These are phyloP conservation scores for Boechera divaricarpa DNA, from an alignment of 345 rosid genomes.

Conservation along the genomic window DNA sequence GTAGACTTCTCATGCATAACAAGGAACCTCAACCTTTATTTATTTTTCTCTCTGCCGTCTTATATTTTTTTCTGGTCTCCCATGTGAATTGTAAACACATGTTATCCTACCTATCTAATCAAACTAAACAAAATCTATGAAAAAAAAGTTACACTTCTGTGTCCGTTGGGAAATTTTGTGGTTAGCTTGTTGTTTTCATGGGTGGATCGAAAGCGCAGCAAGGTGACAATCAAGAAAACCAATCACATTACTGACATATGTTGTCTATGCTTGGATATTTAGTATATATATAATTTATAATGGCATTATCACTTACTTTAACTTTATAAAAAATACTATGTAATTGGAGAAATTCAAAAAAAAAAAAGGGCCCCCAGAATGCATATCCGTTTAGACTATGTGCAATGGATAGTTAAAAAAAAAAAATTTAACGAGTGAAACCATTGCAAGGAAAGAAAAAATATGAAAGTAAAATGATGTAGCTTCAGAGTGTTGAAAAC, in stretches of 20 bases:
- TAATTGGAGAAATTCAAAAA: not conserved
- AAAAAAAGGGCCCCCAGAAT: not conserved
- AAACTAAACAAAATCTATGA: constrained; percentile 11
- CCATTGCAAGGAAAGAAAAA: too few relatives aligned
- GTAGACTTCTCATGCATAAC: constrained; percentile 54
- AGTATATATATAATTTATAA: not conserved
- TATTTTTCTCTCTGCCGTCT: not conserved
- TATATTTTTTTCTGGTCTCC: not conserved
- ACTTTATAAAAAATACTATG: not conserved
- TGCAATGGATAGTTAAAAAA: too few relatives aligned
- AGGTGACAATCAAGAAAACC: constrained; percentile 16
- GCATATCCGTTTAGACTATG: not conserved
- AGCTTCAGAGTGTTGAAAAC: too few relatives aligned
- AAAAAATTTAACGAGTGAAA: too few relatives aligned
- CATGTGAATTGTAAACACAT: constrained; percentile 6
- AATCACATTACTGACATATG: not conserved
- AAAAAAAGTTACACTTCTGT: constrained; percentile 11
- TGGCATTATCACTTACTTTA: not conserved
- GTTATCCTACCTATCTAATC: not conserved
- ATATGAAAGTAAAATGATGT: too few relatives aligned
- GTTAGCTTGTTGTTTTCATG: constrained; percentile 34
- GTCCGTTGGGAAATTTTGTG: constrained; percentile 4
- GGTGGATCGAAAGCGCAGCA: constrained; percentile 7
- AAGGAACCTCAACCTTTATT: constrained; percentile 36
- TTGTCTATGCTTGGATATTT: constrained; percentile 4